A percentile compares a stretch with the other conserved stretches of the same genome.
Conservation (phyloP, 441 rosid species). For the Arabidopsis lyrata region DNA sequence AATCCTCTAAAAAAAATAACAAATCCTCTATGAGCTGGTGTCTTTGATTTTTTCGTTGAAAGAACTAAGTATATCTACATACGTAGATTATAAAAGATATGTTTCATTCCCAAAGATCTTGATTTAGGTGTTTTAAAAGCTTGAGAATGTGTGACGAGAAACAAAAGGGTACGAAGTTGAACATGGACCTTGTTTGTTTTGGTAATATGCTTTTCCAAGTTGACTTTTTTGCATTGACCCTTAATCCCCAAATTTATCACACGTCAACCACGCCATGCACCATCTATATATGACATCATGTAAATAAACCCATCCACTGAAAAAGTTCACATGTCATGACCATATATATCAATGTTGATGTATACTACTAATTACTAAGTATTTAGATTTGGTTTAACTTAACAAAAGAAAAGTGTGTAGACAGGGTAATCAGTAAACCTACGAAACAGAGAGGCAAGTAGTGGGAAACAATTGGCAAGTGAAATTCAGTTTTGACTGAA, state of each 20-base stretch:
- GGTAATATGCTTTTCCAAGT: constrained; percentile 35
- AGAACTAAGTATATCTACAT: not conserved
- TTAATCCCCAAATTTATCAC: constrained; percentile 31
- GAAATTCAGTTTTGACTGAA: constrained; percentile 16
- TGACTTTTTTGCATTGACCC: constrained; percentile 38
- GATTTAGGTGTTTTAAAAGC: constrained; percentile 2
- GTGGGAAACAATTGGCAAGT: constrained; percentile 25
- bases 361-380: not conserved
- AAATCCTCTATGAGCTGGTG: constrained; percentile 1
- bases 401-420: not conserved
- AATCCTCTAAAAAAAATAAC: not conserved
- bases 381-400: not conserved
- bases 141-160: not conserved
- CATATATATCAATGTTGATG: not conserved
- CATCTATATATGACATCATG: constrained; percentile 20
- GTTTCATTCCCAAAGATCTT: constrained; percentile 5
- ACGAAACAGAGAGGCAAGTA: not conserved
- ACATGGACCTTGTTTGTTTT: constrained; percentile 33
- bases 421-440: not conserved
- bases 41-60: not conserved
- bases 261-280: constrained; percentile 23
- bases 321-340: not conserved
- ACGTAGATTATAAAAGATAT: not conserved
- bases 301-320: not conserved
- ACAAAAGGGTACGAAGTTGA: constrained; percentile 16